A percentile compares a stretch with the other conserved stretches of the same genome.
phyloP scores from a whole-genome alignment of 345 rosid genomes.

The Eucalyptus tenuipes region DNA sequence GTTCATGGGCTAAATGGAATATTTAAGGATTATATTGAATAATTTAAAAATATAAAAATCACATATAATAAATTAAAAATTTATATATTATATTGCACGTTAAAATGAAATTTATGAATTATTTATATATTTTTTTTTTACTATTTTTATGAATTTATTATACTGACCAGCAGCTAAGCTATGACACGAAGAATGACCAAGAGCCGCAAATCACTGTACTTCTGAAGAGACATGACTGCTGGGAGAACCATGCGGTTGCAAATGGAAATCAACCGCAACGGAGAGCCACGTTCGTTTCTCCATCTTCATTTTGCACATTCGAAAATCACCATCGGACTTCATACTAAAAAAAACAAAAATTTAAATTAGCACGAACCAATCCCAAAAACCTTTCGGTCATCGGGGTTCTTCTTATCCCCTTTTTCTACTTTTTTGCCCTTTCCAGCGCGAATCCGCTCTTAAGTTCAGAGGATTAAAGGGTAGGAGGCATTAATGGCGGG shows the following conservation, averaged over 20 bases:
- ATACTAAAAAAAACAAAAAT: not conserved
- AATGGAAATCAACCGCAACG: not conserved
- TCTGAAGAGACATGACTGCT: not conserved
- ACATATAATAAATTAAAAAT: no score
- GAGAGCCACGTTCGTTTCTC: not conserved
- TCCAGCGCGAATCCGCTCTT: not conserved
- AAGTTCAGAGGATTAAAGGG: not conserved
- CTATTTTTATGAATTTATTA: not conserved
- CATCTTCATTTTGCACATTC: not conserved
- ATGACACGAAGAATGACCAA: not conserved
- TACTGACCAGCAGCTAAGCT: not conserved
- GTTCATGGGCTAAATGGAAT: not conserved
- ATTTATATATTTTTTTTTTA: not conserved
- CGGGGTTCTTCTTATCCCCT: not conserved
- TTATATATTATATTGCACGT: fast-evolving
- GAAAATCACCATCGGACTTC: not conserved
- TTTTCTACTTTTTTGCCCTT: not conserved
- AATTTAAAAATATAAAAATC: no score
- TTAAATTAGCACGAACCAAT: not conserved
- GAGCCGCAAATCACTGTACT: not conserved
- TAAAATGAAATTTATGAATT: no score
- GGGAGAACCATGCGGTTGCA: not conserved
- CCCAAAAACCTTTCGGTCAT: not conserved
- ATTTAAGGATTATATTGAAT: no score
- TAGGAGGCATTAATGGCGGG: not conserved